Evolutionary conservation across 2,329 filamentous ascomycete genomes (phyloP), one percentile per base, ranked within the genome.

Genomic region (Verticillium nubilum): DNA sequence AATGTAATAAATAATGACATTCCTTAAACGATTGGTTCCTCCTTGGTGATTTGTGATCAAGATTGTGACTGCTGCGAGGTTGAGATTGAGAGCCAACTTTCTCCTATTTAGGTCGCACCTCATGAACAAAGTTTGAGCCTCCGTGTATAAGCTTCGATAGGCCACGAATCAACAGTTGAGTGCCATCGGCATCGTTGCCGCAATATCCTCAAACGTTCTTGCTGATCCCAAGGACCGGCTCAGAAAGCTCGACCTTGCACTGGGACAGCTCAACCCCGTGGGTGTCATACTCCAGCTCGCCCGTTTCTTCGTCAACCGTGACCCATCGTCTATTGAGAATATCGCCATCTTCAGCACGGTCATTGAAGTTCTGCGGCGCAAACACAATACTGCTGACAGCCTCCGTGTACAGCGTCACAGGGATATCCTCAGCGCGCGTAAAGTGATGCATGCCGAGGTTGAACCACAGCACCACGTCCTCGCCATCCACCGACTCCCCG

Each of bases 361-460:
- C 69, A 50, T 66, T 64, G 59, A 71, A 74, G 63, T 73, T 73
- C 50, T 71, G 67, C 29, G 70, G 71, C 52, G 69, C 69, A 52
- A 74, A 71, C 7, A 66, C 54, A 31, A 74, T 69, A 61, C 67
- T 71, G 47, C 67, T 70, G 28, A 69, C 67, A 5, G 71, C 71
- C 60, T 71, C 68, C 25, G 66, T 65, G 60, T 68, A 72, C 23
- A 74, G 65, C 4, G 71, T 74, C 33, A 70, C 69, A 26, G 71
- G 71, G 15, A 68, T 57, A 19, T 67, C 67, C 53, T 65, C 66
- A 6, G 58, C 53, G 29, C 60, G 35, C 0, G 60, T 58, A 17
- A 67, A 63, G 54, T 82, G 79, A 59, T 82, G 78, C 74, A 77
- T 80, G 9, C 79, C 79, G 6, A 82, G 65, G 60, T 81, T 81